Conservation (phyloP, 1,139 yeast genomes). For the Blastobotrys malaysiensis region DNA sequence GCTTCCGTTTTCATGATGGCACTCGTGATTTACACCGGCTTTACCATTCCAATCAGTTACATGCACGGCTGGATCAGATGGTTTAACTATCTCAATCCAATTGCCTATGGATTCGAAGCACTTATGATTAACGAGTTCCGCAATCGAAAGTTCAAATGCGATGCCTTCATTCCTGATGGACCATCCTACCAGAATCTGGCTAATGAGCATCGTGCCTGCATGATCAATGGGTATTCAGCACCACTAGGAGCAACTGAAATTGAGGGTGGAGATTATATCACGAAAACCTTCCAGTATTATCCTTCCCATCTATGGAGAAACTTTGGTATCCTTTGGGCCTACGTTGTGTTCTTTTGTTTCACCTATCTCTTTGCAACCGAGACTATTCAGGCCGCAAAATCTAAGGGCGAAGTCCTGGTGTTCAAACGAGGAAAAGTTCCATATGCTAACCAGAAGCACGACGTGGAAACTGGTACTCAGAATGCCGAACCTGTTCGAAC, state of each 20-base stretch:
- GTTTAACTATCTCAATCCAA: conserved; percentile 70
- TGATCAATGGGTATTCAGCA: conserved; percentile 45
- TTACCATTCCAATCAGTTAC: conserved; percentile 58
- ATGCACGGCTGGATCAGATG: conserved; percentile 79
- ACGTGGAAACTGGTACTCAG: conserved; percentile 22
- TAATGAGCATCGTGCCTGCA: conserved; percentile 47
- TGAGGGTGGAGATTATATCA: conserved; percentile 54
- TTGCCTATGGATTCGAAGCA: conserved; percentile 64
- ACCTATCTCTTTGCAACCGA: conserved; percentile 58
- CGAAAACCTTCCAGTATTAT: conserved; percentile 43
- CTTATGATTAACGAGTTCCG: conserved; percentile 60
- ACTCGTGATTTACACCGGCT: conserved; percentile 69
- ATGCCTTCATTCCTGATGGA: conserved; percentile 48
- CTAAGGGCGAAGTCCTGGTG: conserved; percentile 76
- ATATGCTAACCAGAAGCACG: conserved; percentile 24
- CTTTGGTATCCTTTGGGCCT: conserved; percentile 63
- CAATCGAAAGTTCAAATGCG: conserved; percentile 41
- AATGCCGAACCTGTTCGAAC: conserved; percentile 18
- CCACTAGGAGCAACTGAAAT: conserved; percentile 47
- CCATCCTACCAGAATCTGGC: conserved; percentile 40
- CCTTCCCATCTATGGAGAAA: conserved; percentile 76
- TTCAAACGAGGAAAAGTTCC: conserved; percentile 48
- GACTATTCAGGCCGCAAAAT: conserved; percentile 65
- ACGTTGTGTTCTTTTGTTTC: conserved; percentile 47
- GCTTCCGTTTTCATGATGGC: conserved; percentile 59